Evolutionary conservation across 2,329 filamentous ascomycete genomes (phyloP).

Genomic region (Aureobasidium sp.): DNA sequence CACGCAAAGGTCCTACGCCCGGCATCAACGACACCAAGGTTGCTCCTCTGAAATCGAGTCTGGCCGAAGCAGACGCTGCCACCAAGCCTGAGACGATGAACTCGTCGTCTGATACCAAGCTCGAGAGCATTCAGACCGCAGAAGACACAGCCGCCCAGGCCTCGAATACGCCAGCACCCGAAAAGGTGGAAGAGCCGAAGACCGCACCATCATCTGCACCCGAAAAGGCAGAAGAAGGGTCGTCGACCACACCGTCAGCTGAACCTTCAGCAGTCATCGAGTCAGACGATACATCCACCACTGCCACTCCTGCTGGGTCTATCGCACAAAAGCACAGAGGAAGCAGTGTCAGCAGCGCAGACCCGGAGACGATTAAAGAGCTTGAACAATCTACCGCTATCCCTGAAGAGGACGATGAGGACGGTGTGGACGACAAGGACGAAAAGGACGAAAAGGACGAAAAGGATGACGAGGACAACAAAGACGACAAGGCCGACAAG

Average conservation of each 20-base stretch:
- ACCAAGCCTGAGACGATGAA: constrained; percentile 21
- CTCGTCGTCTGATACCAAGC: constrained; percentile 19
- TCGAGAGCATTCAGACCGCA: constrained; percentile 18
- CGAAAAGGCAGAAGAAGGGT: no score
- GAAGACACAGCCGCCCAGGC: constrained; percentile 12
- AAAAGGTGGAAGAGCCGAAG: neutral
- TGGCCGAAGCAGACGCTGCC: neutral
- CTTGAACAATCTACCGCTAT: constrained; percentile 23
- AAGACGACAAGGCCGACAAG: no score
- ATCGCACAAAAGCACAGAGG: constrained; percentile 18
- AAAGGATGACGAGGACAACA: no score
- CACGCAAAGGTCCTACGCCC: constrained; percentile 10
- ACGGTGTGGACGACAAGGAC: no score
- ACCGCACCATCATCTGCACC: neutral
- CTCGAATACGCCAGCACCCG: neutral
- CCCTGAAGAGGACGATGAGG: constrained; percentile 20
- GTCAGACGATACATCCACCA: neutral
- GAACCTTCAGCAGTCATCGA: constrained; percentile 1
- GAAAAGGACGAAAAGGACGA: no score
- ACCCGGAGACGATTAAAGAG: constrained; percentile 24
- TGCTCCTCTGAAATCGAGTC: constrained; percentile 13
- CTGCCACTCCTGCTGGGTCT: constrained; percentile 11
- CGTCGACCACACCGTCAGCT: no score
- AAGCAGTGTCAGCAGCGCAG: constrained; percentile 18
- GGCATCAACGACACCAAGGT: constrained; percentile 12